Conservation (phyloP, 1,284 basidiomycete species). For the Takashimella tepidaria region DNA sequence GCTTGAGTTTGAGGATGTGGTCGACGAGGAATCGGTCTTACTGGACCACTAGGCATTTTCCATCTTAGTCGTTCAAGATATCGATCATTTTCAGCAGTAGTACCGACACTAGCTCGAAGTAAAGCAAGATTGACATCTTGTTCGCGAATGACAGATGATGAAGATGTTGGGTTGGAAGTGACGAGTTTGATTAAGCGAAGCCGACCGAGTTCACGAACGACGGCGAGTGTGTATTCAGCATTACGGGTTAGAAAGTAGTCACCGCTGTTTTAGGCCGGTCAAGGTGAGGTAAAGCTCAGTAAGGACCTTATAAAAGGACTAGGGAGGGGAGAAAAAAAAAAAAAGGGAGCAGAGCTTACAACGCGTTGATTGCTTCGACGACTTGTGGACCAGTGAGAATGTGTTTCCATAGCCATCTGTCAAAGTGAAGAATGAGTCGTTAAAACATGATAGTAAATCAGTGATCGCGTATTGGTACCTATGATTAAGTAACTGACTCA, state of each 20-base stretch:
- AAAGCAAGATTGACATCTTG: constrained; percentile 77
- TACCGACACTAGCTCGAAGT: constrained; percentile 74
- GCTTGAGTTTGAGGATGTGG: no score
- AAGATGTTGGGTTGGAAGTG: constrained; percentile 51
- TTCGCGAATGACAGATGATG: constrained; percentile 70
- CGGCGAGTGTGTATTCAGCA: constrained; percentile 73
- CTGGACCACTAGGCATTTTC: constrained; percentile 67
- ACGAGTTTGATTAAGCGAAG: constrained; percentile 70
- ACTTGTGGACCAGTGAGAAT: constrained; percentile 78
- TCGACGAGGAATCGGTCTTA: constrained; percentile 67
- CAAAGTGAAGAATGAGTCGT: constrained; percentile 41
- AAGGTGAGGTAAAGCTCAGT: background rate
- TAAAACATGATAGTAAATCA: constrained; percentile 55
- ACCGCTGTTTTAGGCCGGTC: constrained; percentile 50
- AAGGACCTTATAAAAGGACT: constrained; percentile 11
- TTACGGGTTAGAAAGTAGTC: constrained; percentile 83
- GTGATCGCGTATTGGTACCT: constrained; percentile 27
- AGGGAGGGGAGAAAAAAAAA: constrained; percentile 16
- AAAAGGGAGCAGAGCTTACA: constrained; percentile 51
- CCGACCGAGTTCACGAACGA: constrained; percentile 74
- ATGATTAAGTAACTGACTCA: constrained; percentile 18
- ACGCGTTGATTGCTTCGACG: constrained; percentile 64
- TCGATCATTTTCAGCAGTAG: constrained; percentile 73
- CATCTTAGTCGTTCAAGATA: constrained; percentile 65
- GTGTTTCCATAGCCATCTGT: constrained; percentile 86